Conservation (phyloP, 202 grass and related monocot genomes). For the Cymbopogon flexuosus region DNA sequence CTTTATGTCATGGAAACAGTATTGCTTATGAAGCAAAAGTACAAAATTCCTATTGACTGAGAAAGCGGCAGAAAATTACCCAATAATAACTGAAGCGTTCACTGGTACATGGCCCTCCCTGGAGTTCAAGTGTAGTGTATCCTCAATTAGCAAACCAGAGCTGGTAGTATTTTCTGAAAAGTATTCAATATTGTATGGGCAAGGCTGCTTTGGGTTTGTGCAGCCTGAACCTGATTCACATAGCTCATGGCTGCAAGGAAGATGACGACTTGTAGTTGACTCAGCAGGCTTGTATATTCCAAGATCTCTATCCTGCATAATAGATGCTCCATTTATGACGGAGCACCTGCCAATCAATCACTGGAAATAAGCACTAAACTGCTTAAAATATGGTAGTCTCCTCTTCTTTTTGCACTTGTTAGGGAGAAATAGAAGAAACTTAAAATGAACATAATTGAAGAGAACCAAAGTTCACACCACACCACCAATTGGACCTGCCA, state of each 20-base stretch:
- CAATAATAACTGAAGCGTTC: constrained; percentile 86
- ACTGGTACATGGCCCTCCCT: constrained; percentile 48
- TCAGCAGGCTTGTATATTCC: constrained; percentile 81
- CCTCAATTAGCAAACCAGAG: constrained; percentile 86
- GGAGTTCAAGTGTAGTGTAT: constrained; percentile 72
- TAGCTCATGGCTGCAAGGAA: constrained; percentile 81
- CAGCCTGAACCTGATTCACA: constrained; percentile 54
- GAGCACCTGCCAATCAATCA: constrained; percentile 99
- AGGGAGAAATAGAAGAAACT: constrained; percentile 6
- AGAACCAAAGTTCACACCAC: neutral
- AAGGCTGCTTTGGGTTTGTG: constrained; percentile 70
- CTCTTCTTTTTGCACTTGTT: constrained; percentile 15
- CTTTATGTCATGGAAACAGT: neutral
- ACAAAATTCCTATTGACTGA: neutral
- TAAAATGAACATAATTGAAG: constrained; percentile 16
- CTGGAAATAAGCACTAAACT: constrained; percentile 88
- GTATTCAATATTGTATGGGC: constrained; percentile 78
- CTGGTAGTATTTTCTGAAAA: constrained; percentile 90
- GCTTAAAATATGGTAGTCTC: constrained; percentile 49
- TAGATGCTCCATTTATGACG: constrained; percentile 87
- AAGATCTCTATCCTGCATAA: constrained; percentile 99
- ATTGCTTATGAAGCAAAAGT: neutral
- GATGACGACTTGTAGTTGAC: constrained; percentile 80
- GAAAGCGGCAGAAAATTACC: constrained; percentile 38
- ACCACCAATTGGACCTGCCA: neutral